Conservation (phyloP, 169 alveolate genomes). For the Cryptosporidium ubiquitum region DNA sequence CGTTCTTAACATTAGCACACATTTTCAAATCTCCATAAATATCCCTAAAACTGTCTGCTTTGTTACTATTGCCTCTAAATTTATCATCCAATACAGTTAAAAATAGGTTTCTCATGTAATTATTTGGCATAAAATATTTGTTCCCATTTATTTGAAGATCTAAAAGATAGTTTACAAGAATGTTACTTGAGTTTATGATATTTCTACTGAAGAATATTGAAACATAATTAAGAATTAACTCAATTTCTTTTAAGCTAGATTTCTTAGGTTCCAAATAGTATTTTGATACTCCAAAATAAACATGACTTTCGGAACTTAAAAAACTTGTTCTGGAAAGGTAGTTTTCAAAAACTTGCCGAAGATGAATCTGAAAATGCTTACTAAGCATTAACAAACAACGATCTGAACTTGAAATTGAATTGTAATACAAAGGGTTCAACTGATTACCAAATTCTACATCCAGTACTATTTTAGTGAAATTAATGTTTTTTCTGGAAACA, state of each 20-base stretch:
- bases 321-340: slow-evolving; percentile 4
- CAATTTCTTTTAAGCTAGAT: neutral
- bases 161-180: neutral
- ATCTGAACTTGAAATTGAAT: neutral
- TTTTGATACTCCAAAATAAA: neutral
- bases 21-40: slow-evolving; percentile 10
- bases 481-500: neutral
- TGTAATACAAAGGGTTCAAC: slow-evolving; percentile 40
- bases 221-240: neutral
- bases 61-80: neutral
- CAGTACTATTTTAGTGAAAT: neutral
- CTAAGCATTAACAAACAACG: slow-evolving; percentile 12
- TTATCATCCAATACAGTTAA: slow-evolving; percentile 31
- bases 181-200: neutral
- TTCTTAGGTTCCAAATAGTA: neutral
- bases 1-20: neutral
- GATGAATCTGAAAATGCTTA: slow-evolving; percentile 5
- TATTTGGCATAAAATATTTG: slow-evolving; percentile 39
- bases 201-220: slow-evolving; percentile 1
- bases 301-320: neutral
- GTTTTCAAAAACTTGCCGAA: neutral
- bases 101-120: slow-evolving; percentile 24
- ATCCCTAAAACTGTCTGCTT: slow-evolving; percentile 15
- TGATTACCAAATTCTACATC: slow-evolving; percentile 51
- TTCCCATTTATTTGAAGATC: slow-evolving; percentile 17